phyloP scores from a whole-genome alignment of 441 rosid genomes.

The Raphanus hybrid region DNA sequence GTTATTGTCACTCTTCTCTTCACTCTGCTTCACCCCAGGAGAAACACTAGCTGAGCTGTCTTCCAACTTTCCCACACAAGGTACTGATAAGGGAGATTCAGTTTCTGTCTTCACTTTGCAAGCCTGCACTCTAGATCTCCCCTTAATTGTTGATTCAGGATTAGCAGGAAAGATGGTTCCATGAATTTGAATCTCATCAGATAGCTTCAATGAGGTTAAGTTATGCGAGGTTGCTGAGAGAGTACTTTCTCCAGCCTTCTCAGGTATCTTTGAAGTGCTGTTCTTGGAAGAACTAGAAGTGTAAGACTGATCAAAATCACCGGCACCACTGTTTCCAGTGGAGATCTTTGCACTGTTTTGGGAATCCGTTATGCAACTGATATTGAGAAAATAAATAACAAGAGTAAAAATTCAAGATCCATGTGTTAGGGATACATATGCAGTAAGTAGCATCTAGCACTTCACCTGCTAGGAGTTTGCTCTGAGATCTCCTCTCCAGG shows the following conservation, averaged over 20 bases:
- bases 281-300: constrained; percentile 47
- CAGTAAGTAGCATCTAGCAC: constrained; percentile 1
- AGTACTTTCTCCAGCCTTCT: too few species aligned
- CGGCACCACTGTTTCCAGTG: constrained; percentile 39
- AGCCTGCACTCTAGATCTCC: constrained; percentile 52
- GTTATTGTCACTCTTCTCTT: constrained; percentile 13
- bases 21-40: constrained; percentile 17
- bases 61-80: constrained; percentile 43
- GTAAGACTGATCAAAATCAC: constrained; percentile 48
- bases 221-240: too few species aligned
- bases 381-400: constrained; percentile 30
- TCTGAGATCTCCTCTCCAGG: constrained; percentile 51
- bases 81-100: constrained; percentile 28
- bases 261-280: too few species aligned
- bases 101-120: constrained; percentile 37
- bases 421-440: constrained; percentile 4
- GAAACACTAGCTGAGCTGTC: constrained; percentile 43
- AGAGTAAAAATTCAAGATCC: constrained; percentile 26
- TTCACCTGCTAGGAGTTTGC: constrained; percentile 71
- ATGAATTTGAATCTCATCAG: constrained; percentile 85
- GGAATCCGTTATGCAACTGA: constrained; percentile 58
- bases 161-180: constrained; percentile 69
- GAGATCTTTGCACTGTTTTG: constrained; percentile 43
- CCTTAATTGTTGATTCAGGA: constrained; percentile 42
- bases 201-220: constrained; percentile 58